Conservation (phyloP, 2,329 filamentous ascomycete genomes). For the Pyricularia sp. region DNA sequence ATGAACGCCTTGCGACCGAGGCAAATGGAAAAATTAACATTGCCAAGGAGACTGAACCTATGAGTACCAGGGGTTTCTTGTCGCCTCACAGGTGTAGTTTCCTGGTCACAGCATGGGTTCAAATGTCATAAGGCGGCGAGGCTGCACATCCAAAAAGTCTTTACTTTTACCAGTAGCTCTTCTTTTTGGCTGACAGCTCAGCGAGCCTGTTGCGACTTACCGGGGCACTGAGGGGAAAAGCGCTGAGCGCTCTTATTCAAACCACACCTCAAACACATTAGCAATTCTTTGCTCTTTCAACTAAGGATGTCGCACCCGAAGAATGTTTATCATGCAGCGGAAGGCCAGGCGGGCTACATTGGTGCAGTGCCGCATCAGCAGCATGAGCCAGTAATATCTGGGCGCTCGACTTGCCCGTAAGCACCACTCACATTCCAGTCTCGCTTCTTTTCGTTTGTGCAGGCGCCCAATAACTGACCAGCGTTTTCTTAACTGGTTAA, state of each 20-base stretch:
- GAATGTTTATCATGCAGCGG: not conserved
- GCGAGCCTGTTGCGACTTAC: not conserved
- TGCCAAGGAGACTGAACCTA: not conserved
- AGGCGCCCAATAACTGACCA: not conserved
- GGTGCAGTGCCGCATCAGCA: not conserved
- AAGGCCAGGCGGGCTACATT: not conserved
- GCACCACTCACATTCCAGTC: not conserved
- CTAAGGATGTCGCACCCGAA: not conserved
- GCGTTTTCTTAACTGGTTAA: not conserved
- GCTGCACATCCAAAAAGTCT: not conserved
- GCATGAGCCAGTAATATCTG: not conserved
- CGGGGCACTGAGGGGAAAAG: not conserved
- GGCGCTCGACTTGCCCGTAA: not conserved
- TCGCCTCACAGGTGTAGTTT: not conserved
- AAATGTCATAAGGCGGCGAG: not conserved
- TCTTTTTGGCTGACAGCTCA: not conserved
- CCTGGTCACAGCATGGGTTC: not conserved
- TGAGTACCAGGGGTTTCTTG: not conserved
- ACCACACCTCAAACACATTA: not conserved
- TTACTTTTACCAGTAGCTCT: not conserved
- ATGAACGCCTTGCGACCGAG: not conserved
- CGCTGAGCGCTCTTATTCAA: not conserved
- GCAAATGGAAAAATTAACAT: not conserved
- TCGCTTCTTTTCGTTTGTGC: not conserved
- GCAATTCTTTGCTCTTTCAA: not conserved